Conservation (phyloP, 495 filamentous ascomycete species). For the Penicillium subrubescens region DNA sequence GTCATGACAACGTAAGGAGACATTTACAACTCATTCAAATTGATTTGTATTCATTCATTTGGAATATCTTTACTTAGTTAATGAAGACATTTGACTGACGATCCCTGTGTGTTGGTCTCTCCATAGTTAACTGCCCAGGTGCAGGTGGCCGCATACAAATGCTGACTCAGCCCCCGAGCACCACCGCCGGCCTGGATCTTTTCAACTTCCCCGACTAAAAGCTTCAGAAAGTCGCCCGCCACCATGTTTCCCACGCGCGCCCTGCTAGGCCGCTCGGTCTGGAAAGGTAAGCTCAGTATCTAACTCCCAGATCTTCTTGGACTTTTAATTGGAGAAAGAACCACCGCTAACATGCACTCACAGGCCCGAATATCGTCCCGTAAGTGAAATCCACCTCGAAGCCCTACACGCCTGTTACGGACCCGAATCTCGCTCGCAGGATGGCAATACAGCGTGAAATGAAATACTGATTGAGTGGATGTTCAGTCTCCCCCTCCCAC, state of each 20-base stretch:
- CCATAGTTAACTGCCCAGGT: background rate
- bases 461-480: constrained; percentile 3
- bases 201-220: constrained; percentile 26
- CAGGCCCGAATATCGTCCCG: constrained; percentile 59
- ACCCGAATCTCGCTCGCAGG: too few species aligned
- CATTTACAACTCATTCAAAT: too few species aligned
- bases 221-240: constrained; percentile 18
- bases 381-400: constrained; percentile 34
- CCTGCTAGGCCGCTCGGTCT: constrained; percentile 67
- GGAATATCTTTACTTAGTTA: too few species aligned
- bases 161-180: constrained; percentile 25
- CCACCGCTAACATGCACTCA: constrained; percentile 21
- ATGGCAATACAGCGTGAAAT: background rate
- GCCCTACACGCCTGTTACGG: background rate
- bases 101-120: background rate
- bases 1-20: too few species aligned
- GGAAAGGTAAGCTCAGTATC: constrained; percentile 60
- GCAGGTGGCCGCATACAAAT: background rate
- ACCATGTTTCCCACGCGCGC: constrained; percentile 64
- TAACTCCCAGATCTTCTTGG: background rate
- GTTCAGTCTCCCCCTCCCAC: constrained; percentile 46
- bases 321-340: background rate
- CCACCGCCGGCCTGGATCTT: constrained; percentile 3
- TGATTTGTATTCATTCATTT: too few species aligned
- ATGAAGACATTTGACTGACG: too few species aligned